Conservation (phyloP, 2,329 filamentous ascomycete species). For the Aspergillus thermomutatus region DNA sequence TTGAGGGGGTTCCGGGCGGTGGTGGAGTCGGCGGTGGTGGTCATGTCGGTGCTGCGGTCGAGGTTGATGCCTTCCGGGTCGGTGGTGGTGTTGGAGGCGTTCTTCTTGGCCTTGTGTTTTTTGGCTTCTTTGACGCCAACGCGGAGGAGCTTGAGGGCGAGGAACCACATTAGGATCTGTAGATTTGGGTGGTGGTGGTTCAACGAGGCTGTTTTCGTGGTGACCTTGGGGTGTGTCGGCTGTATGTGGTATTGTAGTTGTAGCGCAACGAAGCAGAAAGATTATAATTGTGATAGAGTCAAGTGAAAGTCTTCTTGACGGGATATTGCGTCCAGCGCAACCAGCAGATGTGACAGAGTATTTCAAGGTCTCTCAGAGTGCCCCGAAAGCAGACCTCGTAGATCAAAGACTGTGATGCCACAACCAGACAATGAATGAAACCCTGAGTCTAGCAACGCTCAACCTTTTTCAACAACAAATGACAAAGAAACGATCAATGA, state of each 20-base stretch:
- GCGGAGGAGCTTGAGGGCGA: slow-evolving; percentile 26
- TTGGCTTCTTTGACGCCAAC: slow-evolving; percentile 28
- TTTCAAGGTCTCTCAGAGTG: background rate
- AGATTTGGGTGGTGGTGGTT: background rate
- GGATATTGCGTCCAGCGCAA: background rate
- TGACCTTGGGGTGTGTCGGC: background rate
- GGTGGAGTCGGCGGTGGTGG: slow-evolving; percentile 13
- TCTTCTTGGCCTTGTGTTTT: slow-evolving; percentile 28
- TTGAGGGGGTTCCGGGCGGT: slow-evolving; percentile 15
- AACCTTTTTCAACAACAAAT: background rate
- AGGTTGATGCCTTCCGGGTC: slow-evolving; percentile 13
- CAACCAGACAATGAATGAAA: background rate
- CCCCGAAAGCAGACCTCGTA: background rate
- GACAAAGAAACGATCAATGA: background rate
- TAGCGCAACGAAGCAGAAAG: background rate
- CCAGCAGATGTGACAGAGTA: background rate
- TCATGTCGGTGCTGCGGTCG: slow-evolving; percentile 13
- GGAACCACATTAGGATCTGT: slow-evolving; percentile 24
- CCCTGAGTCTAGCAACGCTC: background rate
- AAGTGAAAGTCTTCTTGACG: background rate
- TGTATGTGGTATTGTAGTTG: background rate
- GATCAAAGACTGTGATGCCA: background rate
- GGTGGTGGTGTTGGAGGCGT: slow-evolving; percentile 14
- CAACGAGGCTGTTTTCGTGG: slow-evolving; percentile 4
- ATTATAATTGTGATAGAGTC: background rate